phyloP scores from a whole-genome alignment of 164 flowering plant species.

The Chimonanthus salicifolius region DNA sequence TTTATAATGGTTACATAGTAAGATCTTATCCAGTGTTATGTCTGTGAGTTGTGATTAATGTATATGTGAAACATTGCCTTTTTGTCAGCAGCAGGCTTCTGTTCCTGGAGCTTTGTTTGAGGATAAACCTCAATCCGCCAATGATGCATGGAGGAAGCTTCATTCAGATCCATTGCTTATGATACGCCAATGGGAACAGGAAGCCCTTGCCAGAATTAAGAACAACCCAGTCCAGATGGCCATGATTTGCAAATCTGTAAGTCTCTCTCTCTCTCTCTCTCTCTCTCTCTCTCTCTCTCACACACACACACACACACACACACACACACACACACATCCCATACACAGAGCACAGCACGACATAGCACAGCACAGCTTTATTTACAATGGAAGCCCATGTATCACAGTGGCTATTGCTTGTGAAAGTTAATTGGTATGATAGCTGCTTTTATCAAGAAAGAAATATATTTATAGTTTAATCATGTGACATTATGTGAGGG shows the following conservation, averaged over 20 bases:
- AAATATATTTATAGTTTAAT: too few relatives aligned
- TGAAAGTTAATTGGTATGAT: too few relatives aligned
- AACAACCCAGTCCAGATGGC: conserved; percentile 97
- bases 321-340: background rate
- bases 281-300: background rate
- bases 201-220: conserved; percentile 76
- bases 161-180: conserved; percentile 91
- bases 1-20: too few relatives aligned
- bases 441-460: too few relatives aligned
- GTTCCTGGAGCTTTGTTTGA: conserved; percentile 89
- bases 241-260: conserved; percentile 80
- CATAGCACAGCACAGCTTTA: too few relatives aligned
- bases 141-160: conserved; percentile 96
- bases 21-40: background rate
- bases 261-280: conserved; percentile 17
- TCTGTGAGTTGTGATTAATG: background rate
- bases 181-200: conserved; percentile 92
- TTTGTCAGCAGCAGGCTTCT: conserved; percentile 30
- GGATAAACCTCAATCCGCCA: conserved; percentile 89
- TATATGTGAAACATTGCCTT: background rate
- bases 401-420: too few relatives aligned
- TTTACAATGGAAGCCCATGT: too few relatives aligned
- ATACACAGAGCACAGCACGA: too few relatives aligned
- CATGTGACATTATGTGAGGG: too few relatives aligned
- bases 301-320: background rate